These are phyloP conservation scores for Naganishia cerealis DNA, from an alignment of 1,284 basidiomycete genomes.

Conservation along the genomic window DNA sequence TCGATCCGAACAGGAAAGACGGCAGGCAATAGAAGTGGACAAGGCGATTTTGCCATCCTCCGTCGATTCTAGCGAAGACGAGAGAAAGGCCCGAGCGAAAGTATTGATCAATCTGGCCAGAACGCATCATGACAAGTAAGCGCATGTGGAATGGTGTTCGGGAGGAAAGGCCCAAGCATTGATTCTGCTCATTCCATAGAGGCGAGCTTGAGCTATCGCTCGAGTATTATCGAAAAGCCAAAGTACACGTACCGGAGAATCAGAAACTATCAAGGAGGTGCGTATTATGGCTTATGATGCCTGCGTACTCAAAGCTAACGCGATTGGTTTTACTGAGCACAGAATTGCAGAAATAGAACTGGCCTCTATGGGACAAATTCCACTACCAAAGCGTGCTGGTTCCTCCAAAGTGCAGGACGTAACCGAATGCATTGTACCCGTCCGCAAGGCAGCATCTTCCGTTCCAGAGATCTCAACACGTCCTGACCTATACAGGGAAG, in stretches of 20 bases:
- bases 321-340: conserved; percentile 1
- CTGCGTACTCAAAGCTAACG: conserved; percentile 11
- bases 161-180: neutral
- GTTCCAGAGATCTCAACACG: neutral
- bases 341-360: conserved; percentile 36
- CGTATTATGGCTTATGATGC: neutral
- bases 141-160: neutral
- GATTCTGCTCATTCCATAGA: conserved; percentile 20
- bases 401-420: neutral
- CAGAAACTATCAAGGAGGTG: conserved; percentile 35
- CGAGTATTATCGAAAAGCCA: conserved; percentile 38
- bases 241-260: conserved; percentile 34
- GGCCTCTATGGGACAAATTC: conserved; percentile 38
- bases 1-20: neutral
- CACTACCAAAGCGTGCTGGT: conserved; percentile 26
- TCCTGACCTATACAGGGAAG: neutral
- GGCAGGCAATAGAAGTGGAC: neutral
- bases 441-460: neutral
- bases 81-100: conserved; percentile 36
- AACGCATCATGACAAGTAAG: conserved; percentile 36
- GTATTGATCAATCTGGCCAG: conserved; percentile 38
- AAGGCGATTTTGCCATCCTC: neutral
- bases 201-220: conserved; percentile 36
- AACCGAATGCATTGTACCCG: neutral
- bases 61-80: conserved; percentile 30